Evolutionary conservation across 2,329 filamentous ascomycete genomes (phyloP), one percentile per base, ranked within the genome.

Genomic region (Davidsoniella virescens): DNA sequence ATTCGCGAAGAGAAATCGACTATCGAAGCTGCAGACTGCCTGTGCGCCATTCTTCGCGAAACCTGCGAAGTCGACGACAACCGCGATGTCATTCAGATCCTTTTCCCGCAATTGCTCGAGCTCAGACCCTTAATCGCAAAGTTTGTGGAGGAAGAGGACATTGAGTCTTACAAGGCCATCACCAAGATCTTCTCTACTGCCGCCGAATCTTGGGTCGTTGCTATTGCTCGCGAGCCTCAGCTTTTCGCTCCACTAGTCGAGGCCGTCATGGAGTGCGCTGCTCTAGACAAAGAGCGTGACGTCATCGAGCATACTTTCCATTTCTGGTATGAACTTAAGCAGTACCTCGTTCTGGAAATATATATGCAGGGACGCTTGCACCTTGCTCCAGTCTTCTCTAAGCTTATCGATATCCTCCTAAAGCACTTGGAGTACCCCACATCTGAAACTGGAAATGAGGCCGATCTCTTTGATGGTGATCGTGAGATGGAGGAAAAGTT

Each of bases 261-360:
- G 59, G 80, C 84, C 5, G 80, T 98, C 14, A 73, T 96, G n/a
- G 88, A 96, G 66, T 94, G 87, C 60, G 88, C 86, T 54, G 78
- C 83, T 9, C 76, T 84, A 57, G 92, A 98, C 63, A 80, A 80
- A 62, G 90, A 95, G 49, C 79, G 84, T 54, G 92, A 98, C 57
- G 87, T 88, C 4, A 87, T 98, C 55, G 85, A 87, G 49, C 80
- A 92, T 59, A 98, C 93, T 0, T 98, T 98, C 66, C 80, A 79
- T 57, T 96, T 98, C 68, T 98, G 92, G 92, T 96, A 93, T 62
- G 92, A 98, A 62, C 74, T 98, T 44, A 98, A 98, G 70, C 87
- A 95, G 63, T 95, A 94, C 62, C 72, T 98, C 44, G 87, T 88
- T 1, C 66, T 98, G 49, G 90, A 96, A 36, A 82, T 82, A 57